phyloP scores from a whole-genome alignment of 306 rosid genomes.

The Coriaria nepalensis region DNA sequence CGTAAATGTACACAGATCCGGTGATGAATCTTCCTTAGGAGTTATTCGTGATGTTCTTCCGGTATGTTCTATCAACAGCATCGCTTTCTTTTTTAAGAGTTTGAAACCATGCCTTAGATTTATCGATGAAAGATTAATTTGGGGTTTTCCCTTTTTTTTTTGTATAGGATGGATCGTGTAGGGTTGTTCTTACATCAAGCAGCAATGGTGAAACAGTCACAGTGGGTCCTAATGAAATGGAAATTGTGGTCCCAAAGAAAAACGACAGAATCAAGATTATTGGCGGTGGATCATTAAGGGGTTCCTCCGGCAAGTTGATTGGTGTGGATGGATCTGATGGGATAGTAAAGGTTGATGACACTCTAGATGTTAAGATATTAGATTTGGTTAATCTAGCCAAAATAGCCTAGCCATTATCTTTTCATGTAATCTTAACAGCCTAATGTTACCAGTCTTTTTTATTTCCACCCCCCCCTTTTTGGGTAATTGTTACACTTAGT shows the following conservation, averaged over 20 bases:
- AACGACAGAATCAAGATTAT: slow-evolving; percentile 72
- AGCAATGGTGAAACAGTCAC: slow-evolving; percentile 63
- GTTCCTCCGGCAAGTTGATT: slow-evolving; percentile 88
- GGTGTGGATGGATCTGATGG: slow-evolving; percentile 98
- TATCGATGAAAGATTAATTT: neutral
- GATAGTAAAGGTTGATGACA: slow-evolving; percentile 85
- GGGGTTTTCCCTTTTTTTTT: neutral
- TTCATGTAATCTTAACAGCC: too few relatives aligned
- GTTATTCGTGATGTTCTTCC: slow-evolving; percentile 70
- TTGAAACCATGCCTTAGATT: neutral
- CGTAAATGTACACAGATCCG: slow-evolving; percentile 69
- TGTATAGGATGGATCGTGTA: slow-evolving; percentile 75
- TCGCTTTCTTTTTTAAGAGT: neutral
- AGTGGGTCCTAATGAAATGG: slow-evolving; percentile 58
- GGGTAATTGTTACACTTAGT: too few relatives aligned
- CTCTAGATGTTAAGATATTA: slow-evolving; percentile 86
- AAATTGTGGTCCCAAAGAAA: slow-evolving; percentile 69
- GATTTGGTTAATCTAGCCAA: slow-evolving; percentile 77
- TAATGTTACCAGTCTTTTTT: too few relatives aligned
- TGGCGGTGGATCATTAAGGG: slow-evolving; percentile 84
- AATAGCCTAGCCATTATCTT: slow-evolving; percentile 41
- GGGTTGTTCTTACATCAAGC: slow-evolving; percentile 58
- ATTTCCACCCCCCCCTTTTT: too few relatives aligned
- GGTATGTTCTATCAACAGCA: slow-evolving; percentile 36
- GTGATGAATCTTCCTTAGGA: slow-evolving; percentile 60